phyloP scores from a whole-genome alignment of 2,329 filamentous ascomycete species.

The Xylaria hypoxylon region DNA sequence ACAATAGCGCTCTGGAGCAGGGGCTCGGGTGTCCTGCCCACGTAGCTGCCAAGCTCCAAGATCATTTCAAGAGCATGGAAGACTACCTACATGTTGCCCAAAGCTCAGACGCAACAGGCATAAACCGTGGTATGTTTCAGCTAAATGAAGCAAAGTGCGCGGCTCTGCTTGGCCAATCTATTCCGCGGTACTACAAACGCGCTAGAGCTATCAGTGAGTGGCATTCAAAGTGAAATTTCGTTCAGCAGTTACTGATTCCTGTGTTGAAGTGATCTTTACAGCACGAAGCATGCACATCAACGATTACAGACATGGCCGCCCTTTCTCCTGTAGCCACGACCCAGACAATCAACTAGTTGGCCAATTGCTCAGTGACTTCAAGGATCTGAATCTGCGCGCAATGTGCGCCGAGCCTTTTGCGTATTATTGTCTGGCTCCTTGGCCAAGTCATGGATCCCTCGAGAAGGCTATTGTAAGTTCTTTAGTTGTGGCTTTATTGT shows the following conservation, averaged over 20 bases:
- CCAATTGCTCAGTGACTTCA: background rate
- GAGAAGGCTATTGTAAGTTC: slow-evolving; percentile 2
- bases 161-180: slow-evolving; percentile 7
- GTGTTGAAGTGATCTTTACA: slow-evolving; percentile 10
- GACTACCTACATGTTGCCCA: background rate
- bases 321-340: slow-evolving; percentile 1
- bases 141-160: background rate
- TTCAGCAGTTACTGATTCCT: slow-evolving; percentile 6
- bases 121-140: background rate
- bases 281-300: slow-evolving; percentile 15
- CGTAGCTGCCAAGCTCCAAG: background rate
- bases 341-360: background rate
- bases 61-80: slow-evolving; percentile 11
- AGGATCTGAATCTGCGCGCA: background rate
- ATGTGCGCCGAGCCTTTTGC: slow-evolving; percentile 11
- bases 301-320: slow-evolving; percentile 4
- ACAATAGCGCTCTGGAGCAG: background rate
- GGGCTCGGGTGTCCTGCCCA: background rate
- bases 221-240: background rate
- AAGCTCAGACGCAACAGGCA: background rate
- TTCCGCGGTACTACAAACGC: background rate
- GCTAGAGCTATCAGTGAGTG: slow-evolving; percentile 12
- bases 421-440: slow-evolving; percentile 19
- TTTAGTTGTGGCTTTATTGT: background rate
- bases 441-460: background rate